Evolutionary conservation across 345 rosid genomes (phyloP).

Genomic region (thale cress (Arabidopsis thaliana)): TAIR10.1 NC_003076.8:19867001-19867500

Average conservation of each 20-base stretch:
- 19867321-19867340: neutral
- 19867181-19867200: slow-evolving; percentile 67
- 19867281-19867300: slow-evolving; percentile 12
- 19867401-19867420: slow-evolving; percentile 86
- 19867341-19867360: slow-evolving; percentile 19
- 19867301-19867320: neutral
- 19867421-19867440: slow-evolving; percentile 43
- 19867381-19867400: slow-evolving; percentile 79
- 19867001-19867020: neutral
- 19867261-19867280: slow-evolving; percentile 21
- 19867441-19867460: neutral
- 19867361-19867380: slow-evolving; percentile 37
- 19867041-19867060: neutral
- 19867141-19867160: slow-evolving; percentile 56
- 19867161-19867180: slow-evolving; percentile 61
- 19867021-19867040: neutral
- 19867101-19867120: slow-evolving; percentile 55
- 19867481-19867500: neutral
- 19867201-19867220: slow-evolving; percentile 47
- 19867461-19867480: neutral
- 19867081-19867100: neutral
- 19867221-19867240: neutral
- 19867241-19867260: neutral
- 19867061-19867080: neutral
- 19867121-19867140: slow-evolving; percentile 75